These are phyloP conservation scores for Tulasnella sp. DNA, from an alignment of 768 basidiomycete genomes.

Conservation along the genomic window DNA sequence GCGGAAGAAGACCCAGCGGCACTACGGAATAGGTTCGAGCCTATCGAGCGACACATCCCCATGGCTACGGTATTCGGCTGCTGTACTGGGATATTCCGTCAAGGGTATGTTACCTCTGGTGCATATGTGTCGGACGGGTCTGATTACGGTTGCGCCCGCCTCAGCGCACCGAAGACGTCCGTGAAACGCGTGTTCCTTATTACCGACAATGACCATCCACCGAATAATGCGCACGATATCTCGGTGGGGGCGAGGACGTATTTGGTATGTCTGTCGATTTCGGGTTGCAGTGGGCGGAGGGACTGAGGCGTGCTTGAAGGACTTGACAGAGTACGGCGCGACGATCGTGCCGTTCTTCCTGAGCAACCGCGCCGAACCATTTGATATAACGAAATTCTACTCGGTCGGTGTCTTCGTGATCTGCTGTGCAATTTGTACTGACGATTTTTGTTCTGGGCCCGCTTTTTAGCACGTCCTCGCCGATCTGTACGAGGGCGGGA, in stretches of 20 bases:
- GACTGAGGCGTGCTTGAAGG: slow-evolving; percentile 35
- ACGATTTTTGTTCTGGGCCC: slow-evolving; percentile 8
- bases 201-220: slow-evolving; percentile 77
- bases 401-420: slow-evolving; percentile 37
- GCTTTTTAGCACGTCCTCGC: slow-evolving; percentile 44
- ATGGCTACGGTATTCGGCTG: slow-evolving; percentile 85
- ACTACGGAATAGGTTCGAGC: slow-evolving; percentile 51
- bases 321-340: slow-evolving; percentile 66
- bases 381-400: slow-evolving; percentile 66
- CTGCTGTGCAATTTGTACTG: not conserved
- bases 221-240: slow-evolving; percentile 21
- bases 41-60: slow-evolving; percentile 47
- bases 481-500: slow-evolving; percentile 32
- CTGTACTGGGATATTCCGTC: slow-evolving; percentile 80
- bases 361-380: slow-evolving; percentile 48
- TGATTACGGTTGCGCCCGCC: not conserved
- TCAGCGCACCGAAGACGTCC: slow-evolving; percentile 72
- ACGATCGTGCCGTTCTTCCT: slow-evolving; percentile 86
- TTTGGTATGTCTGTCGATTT: slow-evolving; percentile 30
- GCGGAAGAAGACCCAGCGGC: slow-evolving; percentile 49
- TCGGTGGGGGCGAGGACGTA: slow-evolving; percentile 24
- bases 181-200: slow-evolving; percentile 90
- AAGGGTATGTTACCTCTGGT: slow-evolving; percentile 49
- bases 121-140: not conserved
- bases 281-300: not conserved